phyloP scores from a whole-genome alignment of 2,329 filamentous ascomycete species.

The Parasarocladium wereldwijsianum region DNA sequence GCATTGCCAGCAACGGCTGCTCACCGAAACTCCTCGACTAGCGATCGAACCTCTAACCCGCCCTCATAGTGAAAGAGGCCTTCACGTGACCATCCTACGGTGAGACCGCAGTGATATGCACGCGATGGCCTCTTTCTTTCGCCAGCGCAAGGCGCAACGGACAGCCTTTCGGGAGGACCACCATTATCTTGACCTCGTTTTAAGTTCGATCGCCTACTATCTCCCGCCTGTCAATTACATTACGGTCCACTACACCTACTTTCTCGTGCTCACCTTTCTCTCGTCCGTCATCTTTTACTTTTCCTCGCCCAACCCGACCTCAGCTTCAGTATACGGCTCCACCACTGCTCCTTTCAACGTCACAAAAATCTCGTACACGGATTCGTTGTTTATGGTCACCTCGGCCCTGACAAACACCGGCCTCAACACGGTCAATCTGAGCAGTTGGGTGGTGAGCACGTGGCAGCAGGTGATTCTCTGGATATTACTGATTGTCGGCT shows the following conservation, averaged over 20 bases:
- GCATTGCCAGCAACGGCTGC: too few species aligned
- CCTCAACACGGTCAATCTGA: conserved; percentile 52
- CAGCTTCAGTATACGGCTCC: too few species aligned
- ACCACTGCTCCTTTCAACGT: conserved; percentile 28
- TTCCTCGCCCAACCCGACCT: too few species aligned
- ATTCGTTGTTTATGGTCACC: conserved; percentile 51
- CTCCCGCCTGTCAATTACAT: conserved; percentile 42
- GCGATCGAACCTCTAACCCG: too few species aligned
- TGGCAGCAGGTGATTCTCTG: conserved; percentile 56
- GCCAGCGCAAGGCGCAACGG: too few species aligned
- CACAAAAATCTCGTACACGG: conserved; percentile 45
- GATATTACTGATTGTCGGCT: conserved; percentile 49
- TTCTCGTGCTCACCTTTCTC: conserved; percentile 38
- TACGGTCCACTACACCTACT: conserved; percentile 53
- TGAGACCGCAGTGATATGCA: too few species aligned
- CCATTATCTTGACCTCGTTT: background rate
- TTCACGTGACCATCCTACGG: too few species aligned
- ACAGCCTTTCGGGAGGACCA: conserved; percentile 4
- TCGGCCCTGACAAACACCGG: conserved; percentile 53
- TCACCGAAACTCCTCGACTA: too few species aligned
- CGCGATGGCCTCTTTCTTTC: too few species aligned
- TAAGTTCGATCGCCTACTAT: background rate
- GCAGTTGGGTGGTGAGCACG: conserved; percentile 45
- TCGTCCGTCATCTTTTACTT: conserved; percentile 47
- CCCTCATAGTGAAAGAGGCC: too few species aligned